Conservation (phyloP, 2,329 filamentous ascomycete genomes). For the Cercospora canescens region DNA sequence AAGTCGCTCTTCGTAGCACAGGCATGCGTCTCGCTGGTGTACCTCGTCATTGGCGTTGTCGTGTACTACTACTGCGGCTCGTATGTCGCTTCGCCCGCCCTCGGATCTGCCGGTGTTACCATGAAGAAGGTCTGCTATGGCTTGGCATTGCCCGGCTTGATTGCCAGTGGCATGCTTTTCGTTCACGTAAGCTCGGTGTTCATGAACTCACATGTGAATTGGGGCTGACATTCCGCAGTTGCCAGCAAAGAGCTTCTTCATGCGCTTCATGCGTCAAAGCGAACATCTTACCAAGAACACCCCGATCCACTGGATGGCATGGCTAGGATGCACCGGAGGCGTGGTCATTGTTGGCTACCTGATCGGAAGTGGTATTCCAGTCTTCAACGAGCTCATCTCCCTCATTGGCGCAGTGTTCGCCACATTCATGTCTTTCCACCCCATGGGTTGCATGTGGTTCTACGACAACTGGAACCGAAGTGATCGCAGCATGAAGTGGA, state of each 20-base stretch:
- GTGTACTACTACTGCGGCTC: slow-evolving; percentile 52
- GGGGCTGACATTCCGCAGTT: slow-evolving; percentile 4
- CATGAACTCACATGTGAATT: background rate
- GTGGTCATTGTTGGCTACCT: slow-evolving; percentile 27
- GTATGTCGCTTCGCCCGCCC: slow-evolving; percentile 49
- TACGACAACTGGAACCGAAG: slow-evolving; percentile 42
- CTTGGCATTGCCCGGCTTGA: slow-evolving; percentile 30
- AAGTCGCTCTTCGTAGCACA: slow-evolving; percentile 36
- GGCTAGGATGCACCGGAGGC: slow-evolving; percentile 24
- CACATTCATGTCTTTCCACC: slow-evolving; percentile 30
- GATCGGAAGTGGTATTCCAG: slow-evolving; percentile 29
- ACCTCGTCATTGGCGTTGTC: slow-evolving; percentile 42
- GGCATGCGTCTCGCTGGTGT: slow-evolving; percentile 29
- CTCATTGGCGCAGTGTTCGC: slow-evolving; percentile 30
- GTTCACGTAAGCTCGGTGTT: slow-evolving; percentile 26
- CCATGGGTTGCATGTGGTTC: slow-evolving; percentile 45
- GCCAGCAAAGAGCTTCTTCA: slow-evolving; percentile 33
- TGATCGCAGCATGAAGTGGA: slow-evolving; percentile 16
- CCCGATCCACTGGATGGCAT: slow-evolving; percentile 27
- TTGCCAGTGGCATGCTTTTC: slow-evolving; percentile 30
- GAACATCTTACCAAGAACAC: slow-evolving; percentile 28
- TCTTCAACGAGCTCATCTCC: slow-evolving; percentile 29
- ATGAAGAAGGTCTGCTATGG: slow-evolving; percentile 52
- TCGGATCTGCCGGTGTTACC: slow-evolving; percentile 46
- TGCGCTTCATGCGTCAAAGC: slow-evolving; percentile 30